Percentiles rank a stretch among this genome's conserved stretches.
phyloP scores from a whole-genome alignment of 257 asterid genomes.

The Jacaranda mimosifolia region DNA sequence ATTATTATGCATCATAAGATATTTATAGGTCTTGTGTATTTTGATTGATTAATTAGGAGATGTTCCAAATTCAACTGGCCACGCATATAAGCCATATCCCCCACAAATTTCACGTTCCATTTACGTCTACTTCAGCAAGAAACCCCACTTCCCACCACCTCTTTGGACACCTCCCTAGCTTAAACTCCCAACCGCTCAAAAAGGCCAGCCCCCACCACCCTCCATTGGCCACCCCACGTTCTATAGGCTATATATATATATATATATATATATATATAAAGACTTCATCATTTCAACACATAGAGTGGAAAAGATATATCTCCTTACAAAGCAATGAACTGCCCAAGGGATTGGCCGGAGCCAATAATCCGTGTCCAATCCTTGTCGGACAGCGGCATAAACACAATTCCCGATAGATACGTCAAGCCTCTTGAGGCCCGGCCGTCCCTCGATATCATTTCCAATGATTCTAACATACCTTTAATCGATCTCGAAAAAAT shows the following conservation, averaged over 20 bases:
- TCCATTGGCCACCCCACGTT: neutral
- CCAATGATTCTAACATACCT: constrained; percentile 42
- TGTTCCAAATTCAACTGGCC: neutral
- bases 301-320: neutral
- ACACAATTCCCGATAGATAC: constrained; percentile 52
- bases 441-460: constrained; percentile 19
- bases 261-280: neutral
- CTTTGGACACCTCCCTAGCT: neutral
- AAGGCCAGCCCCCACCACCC: constrained; percentile 7
- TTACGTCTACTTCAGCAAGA: constrained; percentile 15
- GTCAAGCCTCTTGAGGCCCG: constrained; percentile 46
- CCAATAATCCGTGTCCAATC: constrained; percentile 67
- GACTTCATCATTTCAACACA: neutral
- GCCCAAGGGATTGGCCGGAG: constrained; percentile 63
- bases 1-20: too few relatives aligned
- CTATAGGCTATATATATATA: neutral
- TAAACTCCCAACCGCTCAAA: constrained; percentile 5
- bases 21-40: too few relatives aligned
- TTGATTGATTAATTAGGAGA: neutral
- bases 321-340: constrained; percentile 13
- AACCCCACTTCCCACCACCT: neutral
- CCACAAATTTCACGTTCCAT: constrained; percentile 14
- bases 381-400: constrained; percentile 47
- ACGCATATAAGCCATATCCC: neutral
- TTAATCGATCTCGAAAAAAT: constrained; percentile 46